Evolutionary conservation across 106 monocot species (phyloP).

Genomic region (Dioscorea alata): DNA sequence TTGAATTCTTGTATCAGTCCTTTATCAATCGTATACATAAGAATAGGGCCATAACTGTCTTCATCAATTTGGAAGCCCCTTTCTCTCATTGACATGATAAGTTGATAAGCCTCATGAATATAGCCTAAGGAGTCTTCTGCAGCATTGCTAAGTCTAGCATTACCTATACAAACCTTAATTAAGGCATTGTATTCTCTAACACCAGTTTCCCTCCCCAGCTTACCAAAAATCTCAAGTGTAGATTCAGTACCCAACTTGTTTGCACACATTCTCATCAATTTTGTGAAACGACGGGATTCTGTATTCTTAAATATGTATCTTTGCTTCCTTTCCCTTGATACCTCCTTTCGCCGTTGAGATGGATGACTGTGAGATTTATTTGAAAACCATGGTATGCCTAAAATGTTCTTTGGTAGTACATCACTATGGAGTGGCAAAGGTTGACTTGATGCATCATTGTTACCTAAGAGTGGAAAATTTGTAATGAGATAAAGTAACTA

Average conservation of each 20-base stretch:
- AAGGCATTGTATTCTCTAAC: slow-evolving; percentile 67
- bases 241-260: slow-evolving; percentile 53
- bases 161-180: slow-evolving; percentile 49
- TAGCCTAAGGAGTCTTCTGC: slow-evolving; percentile 27
- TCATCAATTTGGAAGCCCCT: slow-evolving; percentile 72
- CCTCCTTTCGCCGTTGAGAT: slow-evolving; percentile 35
- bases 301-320: slow-evolving; percentile 49
- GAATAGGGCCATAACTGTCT: slow-evolving; percentile 60
- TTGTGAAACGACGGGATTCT: slow-evolving; percentile 42
- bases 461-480: slow-evolving; percentile 15
- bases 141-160: slow-evolving; percentile 40
- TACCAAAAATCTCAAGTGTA: slow-evolving; percentile 67
- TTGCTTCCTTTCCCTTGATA: slow-evolving; percentile 60
- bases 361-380: slow-evolving; percentile 7
- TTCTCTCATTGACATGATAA: slow-evolving; percentile 71
- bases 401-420: slow-evolving; percentile 11
- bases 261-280: slow-evolving; percentile 58
- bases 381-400: slow-evolving; percentile 23
- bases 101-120: slow-evolving; percentile 38
- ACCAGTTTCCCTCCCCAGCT: slow-evolving; percentile 67
- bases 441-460: not conserved
- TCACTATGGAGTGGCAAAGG: not conserved
- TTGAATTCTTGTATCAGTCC: slow-evolving; percentile 62
- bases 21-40: slow-evolving; percentile 67
- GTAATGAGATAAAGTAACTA: not conserved